These are phyloP conservation scores for Besnoitia besnoiti DNA, from an alignment of 169 alveolate genomes.

Conservation along the genomic window DNA sequence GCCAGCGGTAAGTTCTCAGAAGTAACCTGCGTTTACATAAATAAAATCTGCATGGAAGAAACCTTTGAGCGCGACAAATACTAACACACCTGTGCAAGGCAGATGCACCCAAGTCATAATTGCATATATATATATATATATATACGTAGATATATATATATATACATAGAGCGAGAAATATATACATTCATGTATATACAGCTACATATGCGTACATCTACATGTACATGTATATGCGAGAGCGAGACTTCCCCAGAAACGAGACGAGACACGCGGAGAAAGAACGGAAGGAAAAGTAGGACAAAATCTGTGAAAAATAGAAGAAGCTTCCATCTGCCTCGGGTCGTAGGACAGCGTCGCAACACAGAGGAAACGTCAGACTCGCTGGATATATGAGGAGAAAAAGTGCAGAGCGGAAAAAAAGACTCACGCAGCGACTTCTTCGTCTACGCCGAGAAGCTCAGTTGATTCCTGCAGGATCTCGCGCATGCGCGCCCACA, in stretches of 20 bases:
- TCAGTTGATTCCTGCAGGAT: background rate
- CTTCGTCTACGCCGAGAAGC: slow-evolving; percentile 23
- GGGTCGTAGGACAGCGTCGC: too few species aligned
- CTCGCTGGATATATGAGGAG: background rate
- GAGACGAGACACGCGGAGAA: too few species aligned
- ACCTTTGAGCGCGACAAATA: too few species aligned
- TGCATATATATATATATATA: too few species aligned
- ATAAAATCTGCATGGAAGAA: too few species aligned
- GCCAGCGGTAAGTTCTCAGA: slow-evolving; percentile 53
- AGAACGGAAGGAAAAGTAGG: background rate
- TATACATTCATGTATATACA: background rate
- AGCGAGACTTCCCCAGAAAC: too few species aligned
- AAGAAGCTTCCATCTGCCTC: too few species aligned
- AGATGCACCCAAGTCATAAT: too few species aligned
- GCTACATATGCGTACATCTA: background rate
- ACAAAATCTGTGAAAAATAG: background rate
- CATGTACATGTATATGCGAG: background rate
- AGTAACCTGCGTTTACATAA: slow-evolving; percentile 28
- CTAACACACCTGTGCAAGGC: too few species aligned
- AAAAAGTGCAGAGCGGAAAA: background rate
- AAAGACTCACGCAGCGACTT: slow-evolving; percentile 25
- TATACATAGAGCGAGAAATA: too few species aligned
- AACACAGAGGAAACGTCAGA: too few species aligned
- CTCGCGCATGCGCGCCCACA: slow-evolving; percentile 3
- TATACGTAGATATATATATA: too few species aligned